These are phyloP conservation scores for Triangularia verruculosa DNA, from an alignment of 2,329 filamentous ascomycete genomes.

Conservation along the genomic window DNA sequence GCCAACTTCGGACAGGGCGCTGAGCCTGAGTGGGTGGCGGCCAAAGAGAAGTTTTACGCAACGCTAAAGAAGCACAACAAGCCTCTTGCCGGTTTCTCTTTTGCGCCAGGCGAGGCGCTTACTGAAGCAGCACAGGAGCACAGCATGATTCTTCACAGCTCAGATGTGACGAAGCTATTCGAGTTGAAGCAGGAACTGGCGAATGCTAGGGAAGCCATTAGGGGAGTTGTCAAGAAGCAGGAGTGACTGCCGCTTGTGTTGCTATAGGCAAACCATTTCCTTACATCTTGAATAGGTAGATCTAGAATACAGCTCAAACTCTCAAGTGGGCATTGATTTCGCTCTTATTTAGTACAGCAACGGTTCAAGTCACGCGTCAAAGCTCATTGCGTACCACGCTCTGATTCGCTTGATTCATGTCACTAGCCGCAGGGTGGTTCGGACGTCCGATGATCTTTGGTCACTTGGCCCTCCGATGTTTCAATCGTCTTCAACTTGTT, in stretches of 20 bases:
- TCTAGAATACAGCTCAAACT: not conserved
- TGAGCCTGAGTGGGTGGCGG: conserved; percentile 43
- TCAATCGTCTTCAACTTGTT: too few relatives aligned
- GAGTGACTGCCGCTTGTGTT: not conserved
- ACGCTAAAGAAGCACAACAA: conserved; percentile 46
- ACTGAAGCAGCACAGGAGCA: conserved; percentile 14
- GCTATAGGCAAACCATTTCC: not conserved
- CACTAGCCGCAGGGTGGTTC: too few relatives aligned
- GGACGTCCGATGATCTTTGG: not conserved
- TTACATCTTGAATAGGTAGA: not conserved
- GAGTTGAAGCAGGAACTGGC: conserved; percentile 13
- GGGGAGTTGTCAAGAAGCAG: not conserved
- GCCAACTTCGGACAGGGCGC: conserved; percentile 33
- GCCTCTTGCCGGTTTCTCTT: conserved; percentile 31
- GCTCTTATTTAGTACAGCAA: too few relatives aligned
- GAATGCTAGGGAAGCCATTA: conserved; percentile 14
- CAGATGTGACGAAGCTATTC: conserved; percentile 19
- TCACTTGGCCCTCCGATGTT: too few relatives aligned
- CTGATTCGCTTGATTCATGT: too few relatives aligned
- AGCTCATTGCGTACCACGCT: too few relatives aligned
- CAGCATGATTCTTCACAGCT: conserved; percentile 13
- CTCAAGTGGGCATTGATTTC: too few relatives aligned
- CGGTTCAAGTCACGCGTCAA: too few relatives aligned
- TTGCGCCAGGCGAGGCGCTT: conserved; percentile 7
- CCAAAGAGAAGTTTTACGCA: conserved; percentile 37